phyloP scores from a whole-genome alignment of 2,329 filamentous ascomycete genomes.

The Nigrospora oryzae region DNA sequence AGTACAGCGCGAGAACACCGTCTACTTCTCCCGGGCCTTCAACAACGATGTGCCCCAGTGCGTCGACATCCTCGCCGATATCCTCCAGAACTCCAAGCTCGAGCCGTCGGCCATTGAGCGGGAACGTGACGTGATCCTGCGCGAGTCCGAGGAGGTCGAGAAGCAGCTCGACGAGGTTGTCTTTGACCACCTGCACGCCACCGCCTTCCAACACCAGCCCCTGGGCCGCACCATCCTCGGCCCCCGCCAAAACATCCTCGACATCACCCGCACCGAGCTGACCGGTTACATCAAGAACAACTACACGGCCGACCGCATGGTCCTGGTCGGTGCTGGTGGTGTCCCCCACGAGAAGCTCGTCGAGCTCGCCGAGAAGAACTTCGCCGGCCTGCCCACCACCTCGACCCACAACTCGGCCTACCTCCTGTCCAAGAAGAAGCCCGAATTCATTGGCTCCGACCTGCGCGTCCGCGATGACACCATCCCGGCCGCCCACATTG shows the following conservation, averaged over 20 bases:
- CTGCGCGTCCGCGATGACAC: constrained; percentile 93
- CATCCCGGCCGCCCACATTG: constrained; percentile 93
- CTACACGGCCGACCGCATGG: constrained; percentile 99
- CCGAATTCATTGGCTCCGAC: constrained; percentile 94
- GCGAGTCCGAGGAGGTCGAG: constrained; percentile 98
- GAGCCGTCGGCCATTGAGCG: constrained; percentile 89
- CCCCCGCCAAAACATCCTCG: constrained; percentile 95
- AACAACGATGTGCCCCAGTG: constrained; percentile 94
- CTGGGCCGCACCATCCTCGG: constrained; percentile 96
- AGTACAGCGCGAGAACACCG: constrained; percentile 90
- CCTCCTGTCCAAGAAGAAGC: constrained; percentile 73
- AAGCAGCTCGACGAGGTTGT: constrained; percentile 99
- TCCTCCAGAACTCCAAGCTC: constrained; percentile 98
- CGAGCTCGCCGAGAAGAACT: constrained; percentile 94
- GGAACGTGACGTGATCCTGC: constrained; percentile 96
- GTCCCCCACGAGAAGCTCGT: constrained; percentile 91
- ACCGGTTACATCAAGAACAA: constrained; percentile 98
- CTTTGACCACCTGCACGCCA: constrained; percentile 97
- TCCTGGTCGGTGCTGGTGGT: constrained; percentile 90
- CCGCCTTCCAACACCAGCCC: constrained; percentile 92
- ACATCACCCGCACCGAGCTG: constrained; percentile 86
- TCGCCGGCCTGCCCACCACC: constrained; percentile 68
- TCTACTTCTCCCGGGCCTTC: constrained; percentile 99
- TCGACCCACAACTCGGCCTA: constrained; percentile 68
- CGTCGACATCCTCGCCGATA: constrained; percentile 97